Conservation (phyloP, 768 basidiomycete species). For the Nevesoporus exiguus region DNA sequence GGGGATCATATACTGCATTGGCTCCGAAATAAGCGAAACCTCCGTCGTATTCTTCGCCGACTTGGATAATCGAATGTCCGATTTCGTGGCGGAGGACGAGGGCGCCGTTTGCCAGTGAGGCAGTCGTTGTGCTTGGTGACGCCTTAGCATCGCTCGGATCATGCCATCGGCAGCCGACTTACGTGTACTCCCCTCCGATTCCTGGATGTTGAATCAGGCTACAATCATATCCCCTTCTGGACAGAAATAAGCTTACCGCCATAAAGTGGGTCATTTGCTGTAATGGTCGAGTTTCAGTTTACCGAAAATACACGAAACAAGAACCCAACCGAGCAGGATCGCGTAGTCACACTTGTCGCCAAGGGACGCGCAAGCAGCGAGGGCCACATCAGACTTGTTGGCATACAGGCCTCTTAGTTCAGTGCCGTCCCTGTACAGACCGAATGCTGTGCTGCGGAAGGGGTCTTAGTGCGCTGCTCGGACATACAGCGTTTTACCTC, state of each 20-base stretch:
- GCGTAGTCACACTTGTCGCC: constrained; percentile 70
- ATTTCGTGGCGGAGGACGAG: constrained; percentile 77
- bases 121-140: constrained; percentile 60
- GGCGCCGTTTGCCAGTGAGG: constrained; percentile 69
- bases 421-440: constrained; percentile 74
- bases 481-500: constrained; percentile 11
- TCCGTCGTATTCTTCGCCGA: constrained; percentile 84
- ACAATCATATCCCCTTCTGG: background rate
- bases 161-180: constrained; percentile 26
- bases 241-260: constrained; percentile 48
- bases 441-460: constrained; percentile 60
- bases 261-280: constrained; percentile 76
- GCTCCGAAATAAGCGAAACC: constrained; percentile 70
- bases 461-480: background rate
- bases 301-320: constrained; percentile 4
- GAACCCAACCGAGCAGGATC: constrained; percentile 58
- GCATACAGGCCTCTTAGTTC: constrained; percentile 75
- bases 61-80: constrained; percentile 73
- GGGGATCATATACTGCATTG: constrained; percentile 51
- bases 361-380: constrained; percentile 63
- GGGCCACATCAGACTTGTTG: constrained; percentile 60
- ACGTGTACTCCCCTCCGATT: constrained; percentile 77
- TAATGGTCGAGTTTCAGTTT: constrained; percentile 6
- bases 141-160: background rate
- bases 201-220: constrained; percentile 37